phyloP scores from a whole-genome alignment of 2,329 filamentous ascomycete genomes.

The Dendrostoma leiphaemia region DNA sequence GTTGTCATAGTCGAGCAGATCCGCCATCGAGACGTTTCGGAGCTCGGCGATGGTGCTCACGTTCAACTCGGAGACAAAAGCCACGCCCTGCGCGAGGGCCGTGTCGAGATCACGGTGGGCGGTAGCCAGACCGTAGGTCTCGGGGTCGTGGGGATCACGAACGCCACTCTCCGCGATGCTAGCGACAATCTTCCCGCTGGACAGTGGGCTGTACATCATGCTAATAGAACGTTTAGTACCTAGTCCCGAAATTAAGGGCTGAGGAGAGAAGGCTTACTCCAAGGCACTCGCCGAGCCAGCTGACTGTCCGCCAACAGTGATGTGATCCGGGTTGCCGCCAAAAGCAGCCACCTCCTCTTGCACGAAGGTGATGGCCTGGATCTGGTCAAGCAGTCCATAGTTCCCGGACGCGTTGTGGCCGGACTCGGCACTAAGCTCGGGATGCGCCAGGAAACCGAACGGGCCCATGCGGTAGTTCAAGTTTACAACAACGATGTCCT shows the following conservation, averaged over 20 bases:
- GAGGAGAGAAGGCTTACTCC: neutral
- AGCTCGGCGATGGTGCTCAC: constrained; percentile 22
- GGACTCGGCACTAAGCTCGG: constrained; percentile 40
- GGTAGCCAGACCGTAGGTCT: constrained; percentile 26
- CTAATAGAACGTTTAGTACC: constrained; percentile 16
- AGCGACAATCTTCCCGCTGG: constrained; percentile 6
- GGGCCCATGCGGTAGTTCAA: constrained; percentile 76
- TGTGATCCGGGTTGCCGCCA: constrained; percentile 58
- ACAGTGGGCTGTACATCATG: constrained; percentile 16
- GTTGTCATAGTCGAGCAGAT: neutral
- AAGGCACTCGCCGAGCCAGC: neutral
- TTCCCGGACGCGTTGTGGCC: constrained; percentile 47
- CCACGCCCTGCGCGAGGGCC: constrained; percentile 20
- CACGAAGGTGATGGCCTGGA: constrained; percentile 68
- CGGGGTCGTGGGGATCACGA: constrained; percentile 28
- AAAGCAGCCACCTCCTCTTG: constrained; percentile 64
- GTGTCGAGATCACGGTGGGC: constrained; percentile 23
- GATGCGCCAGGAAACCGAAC: constrained; percentile 67
- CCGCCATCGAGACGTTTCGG: constrained; percentile 20
- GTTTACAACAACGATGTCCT: constrained; percentile 66
- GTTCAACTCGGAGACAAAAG: constrained; percentile 20
- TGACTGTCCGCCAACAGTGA: neutral
- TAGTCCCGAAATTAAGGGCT: neutral
- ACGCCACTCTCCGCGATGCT: constrained; percentile 32
- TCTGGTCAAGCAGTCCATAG: constrained; percentile 68